Percentiles rank a stretch among this genome's conserved stretches.
Conservation (phyloP, 768 basidiomycete genomes). For the Leccinellum albellum region DNA sequence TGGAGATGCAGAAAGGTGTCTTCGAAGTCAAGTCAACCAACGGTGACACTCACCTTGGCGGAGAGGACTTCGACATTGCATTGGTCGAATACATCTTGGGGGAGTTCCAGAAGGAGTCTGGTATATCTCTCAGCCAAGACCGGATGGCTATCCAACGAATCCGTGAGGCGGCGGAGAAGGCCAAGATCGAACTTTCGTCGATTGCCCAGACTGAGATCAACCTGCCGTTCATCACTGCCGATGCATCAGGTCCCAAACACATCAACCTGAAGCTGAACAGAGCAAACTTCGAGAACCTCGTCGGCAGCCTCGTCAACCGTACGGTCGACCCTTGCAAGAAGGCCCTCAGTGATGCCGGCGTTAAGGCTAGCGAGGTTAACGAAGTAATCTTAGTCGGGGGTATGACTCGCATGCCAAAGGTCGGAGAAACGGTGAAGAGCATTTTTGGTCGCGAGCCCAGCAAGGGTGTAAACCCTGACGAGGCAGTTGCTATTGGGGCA, state of each 20-base stretch:
- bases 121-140: constrained; percentile 78
- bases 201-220: constrained; percentile 96
- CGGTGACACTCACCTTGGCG: constrained; percentile 96
- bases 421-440: constrained; percentile 79
- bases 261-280: constrained; percentile 90
- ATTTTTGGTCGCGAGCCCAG: constrained; percentile 95
- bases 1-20: constrained; percentile 99
- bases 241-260: constrained; percentile 92
- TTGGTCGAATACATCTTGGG: constrained; percentile 82
- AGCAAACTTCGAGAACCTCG: constrained; percentile 86
- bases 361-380: constrained; percentile 89
- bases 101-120: constrained; percentile 93
- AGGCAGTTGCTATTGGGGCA: constrained; percentile 98
- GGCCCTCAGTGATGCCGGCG: constrained; percentile 88
- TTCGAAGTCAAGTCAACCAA: constrained; percentile 99
- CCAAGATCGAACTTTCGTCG: constrained; percentile 96
- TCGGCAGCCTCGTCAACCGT: constrained; percentile 76
- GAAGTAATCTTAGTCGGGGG: constrained; percentile 99
- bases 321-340: constrained; percentile 97
- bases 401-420: constrained; percentile 97
- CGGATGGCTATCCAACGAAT: constrained; percentile 98
- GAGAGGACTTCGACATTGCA: constrained; percentile 94
- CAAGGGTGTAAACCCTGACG: constrained; percentile 99
- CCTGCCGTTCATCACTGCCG: constrained; percentile 96
- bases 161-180: constrained; percentile 98